Conservation (phyloP, 176 grass and related monocot genomes). For the Aegilops sharonensis region DNA sequence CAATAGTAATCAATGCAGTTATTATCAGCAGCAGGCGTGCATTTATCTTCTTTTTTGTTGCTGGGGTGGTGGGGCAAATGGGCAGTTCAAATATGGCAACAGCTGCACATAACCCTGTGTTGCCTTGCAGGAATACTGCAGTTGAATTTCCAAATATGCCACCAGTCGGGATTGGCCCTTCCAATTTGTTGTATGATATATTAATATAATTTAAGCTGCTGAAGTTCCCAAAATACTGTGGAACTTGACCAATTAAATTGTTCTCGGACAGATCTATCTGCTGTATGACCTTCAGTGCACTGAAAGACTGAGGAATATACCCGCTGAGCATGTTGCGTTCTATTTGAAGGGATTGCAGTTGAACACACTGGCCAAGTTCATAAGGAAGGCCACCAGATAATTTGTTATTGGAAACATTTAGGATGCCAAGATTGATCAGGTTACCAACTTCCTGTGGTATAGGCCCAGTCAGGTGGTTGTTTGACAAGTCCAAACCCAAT, state of each 20-base stretch:
- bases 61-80: background rate
- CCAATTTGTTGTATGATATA: conserved; percentile 37
- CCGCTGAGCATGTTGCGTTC: conserved; percentile 6
- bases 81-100: conserved; percentile 29
- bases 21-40: conserved; percentile 12
- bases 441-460: conserved; percentile 19
- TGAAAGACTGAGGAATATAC: background rate
- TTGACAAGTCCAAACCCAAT: background rate
- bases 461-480: background rate
- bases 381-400: conserved; percentile 23
- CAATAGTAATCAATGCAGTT: background rate
- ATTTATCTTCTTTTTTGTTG: conserved; percentile 1
- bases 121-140: conserved; percentile 16
- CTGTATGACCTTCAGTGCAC: background rate
- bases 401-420: conserved; percentile 26
- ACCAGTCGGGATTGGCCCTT: background rate
- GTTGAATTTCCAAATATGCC: background rate
- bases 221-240: background rate
- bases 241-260: conserved; percentile 6
- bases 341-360: background rate
- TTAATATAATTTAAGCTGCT: background rate
- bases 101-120: background rate
- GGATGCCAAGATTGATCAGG: background rate
- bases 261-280: conserved; percentile 26
- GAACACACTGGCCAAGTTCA: background rate